These are phyloP conservation scores for Hypoxylon sp. DNA, from an alignment of 2,329 filamentous ascomycete genomes.

Conservation along the genomic window DNA sequence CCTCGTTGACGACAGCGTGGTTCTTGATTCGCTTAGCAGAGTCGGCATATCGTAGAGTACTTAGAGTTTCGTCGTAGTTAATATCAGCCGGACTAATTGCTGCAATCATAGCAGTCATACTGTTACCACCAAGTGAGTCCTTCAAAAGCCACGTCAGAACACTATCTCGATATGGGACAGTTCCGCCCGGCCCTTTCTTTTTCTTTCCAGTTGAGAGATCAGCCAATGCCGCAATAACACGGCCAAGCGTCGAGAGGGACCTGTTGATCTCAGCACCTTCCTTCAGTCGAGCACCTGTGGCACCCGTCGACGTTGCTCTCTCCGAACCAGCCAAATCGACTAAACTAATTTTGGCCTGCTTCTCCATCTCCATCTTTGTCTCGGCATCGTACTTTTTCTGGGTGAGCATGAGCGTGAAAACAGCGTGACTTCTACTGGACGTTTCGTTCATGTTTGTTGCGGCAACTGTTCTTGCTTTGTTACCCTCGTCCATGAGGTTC, in stretches of 20 bases:
- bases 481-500: conserved; percentile 98
- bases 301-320: conserved; percentile 95
- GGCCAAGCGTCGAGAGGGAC: conserved; percentile 93
- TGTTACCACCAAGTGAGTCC: conserved; percentile 97
- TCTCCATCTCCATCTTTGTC: conserved; percentile 97
- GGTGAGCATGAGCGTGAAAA: conserved; percentile 95
- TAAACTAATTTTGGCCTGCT: conserved; percentile 96
- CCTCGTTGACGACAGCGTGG: conserved; percentile 98
- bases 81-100: conserved; percentile 98
- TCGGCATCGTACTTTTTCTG: conserved; percentile 93
- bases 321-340: conserved; percentile 98
- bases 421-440: conserved; percentile 96
- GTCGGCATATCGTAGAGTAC: conserved; percentile 95
- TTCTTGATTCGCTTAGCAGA: conserved; percentile 99
- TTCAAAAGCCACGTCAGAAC: conserved; percentile 97
- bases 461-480: conserved; percentile 97
- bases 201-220: conserved; percentile 90
- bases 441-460: conserved; percentile 99
- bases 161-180: conserved; percentile 97
- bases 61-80: conserved; percentile 98
- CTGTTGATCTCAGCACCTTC: conserved; percentile 99
- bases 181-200: conserved; percentile 78
- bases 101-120: conserved; percentile 99
- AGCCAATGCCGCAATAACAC: conserved; percentile 95
- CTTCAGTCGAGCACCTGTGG: conserved; percentile 93